Evolutionary conservation across 345 rosid species (phyloP).

Genomic region (Fremontodendron californicum): DNA sequence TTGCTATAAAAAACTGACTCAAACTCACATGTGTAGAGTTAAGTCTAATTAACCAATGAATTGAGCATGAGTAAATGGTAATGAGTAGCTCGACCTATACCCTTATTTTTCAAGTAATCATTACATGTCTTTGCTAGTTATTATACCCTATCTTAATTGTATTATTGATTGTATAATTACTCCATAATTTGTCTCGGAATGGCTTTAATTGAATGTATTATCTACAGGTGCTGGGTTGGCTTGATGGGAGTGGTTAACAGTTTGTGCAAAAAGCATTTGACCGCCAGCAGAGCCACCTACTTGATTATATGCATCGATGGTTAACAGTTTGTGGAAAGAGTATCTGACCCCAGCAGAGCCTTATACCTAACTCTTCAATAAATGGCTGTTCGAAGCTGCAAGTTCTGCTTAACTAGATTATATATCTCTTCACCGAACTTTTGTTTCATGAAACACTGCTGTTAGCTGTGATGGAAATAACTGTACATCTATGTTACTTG

Average conservation of each 20-base stretch:
- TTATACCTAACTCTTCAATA: no score
- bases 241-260: background rate
- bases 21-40: no score
- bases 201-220: background rate
- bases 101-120: background rate
- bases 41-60: no score
- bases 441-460: background rate
- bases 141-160: background rate
- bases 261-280: background rate
- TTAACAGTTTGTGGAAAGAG: no score
- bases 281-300: background rate
- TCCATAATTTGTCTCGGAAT: background rate
- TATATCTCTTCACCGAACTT: background rate
- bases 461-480: background rate
- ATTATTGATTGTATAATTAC: background rate
- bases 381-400: background rate
- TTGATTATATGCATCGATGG: background rate
- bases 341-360: no score
- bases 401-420: background rate
- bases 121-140: background rate
- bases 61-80: background rate
- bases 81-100: background rate
- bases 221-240: background rate
- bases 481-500: no score
- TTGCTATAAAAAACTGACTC: no score